Evolutionary conservation across 75 land plant species (phyloP), one percentile per base, ranked within the genome.

Genomic region (Picea glauca): DNA sequence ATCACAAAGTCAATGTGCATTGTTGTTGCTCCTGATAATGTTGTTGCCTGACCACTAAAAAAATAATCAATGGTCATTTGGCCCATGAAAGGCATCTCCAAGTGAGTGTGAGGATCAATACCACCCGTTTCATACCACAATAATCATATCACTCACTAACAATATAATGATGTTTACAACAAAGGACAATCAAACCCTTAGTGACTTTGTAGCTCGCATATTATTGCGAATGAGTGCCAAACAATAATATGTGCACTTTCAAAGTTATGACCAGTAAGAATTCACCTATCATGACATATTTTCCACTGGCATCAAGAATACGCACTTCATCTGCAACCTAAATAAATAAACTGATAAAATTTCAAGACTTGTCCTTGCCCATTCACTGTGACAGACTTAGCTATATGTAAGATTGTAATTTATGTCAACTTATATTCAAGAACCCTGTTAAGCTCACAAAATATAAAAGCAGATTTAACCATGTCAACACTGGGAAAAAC

Each of bases 1-100:
- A 94, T 87, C n/a, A 96, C 95, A 81, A 96, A 96, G 83, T 96
- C 99, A 74, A 96, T 96, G 78, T 96, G 95, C 99, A 96, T 92
- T 13, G 99, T 96, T 58, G 99, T 96, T 79, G 98, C 99, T 68
- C 99, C 99, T 14, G 99, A 93, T 83, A 96, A 80, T 77, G 98
- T 98, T 58, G 99, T 98, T 73, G 90, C 92, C 80, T 96, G 99
- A 21, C 99, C 99, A 78, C 84, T 91, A 86, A 92, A 94, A 80
- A 90, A 96, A 74, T 96, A 98, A 86, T 96, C 99, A 73, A 84
- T 76, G 2, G 98, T 79, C 72, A 83, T 81, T 56, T 90, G 86
- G 20, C 95, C 95, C 99, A 96, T 96, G 59, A 94, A 94, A 58
- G 91, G 92, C 90, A 94, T 87, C 21, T 87, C 98, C 78, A 96